A percentile compares a stretch with the other conserved stretches of the same genome.
Evolutionary conservation across 1,284 basidiomycete species (phyloP).

Genomic region (Rhodotorula sp.): DNA sequence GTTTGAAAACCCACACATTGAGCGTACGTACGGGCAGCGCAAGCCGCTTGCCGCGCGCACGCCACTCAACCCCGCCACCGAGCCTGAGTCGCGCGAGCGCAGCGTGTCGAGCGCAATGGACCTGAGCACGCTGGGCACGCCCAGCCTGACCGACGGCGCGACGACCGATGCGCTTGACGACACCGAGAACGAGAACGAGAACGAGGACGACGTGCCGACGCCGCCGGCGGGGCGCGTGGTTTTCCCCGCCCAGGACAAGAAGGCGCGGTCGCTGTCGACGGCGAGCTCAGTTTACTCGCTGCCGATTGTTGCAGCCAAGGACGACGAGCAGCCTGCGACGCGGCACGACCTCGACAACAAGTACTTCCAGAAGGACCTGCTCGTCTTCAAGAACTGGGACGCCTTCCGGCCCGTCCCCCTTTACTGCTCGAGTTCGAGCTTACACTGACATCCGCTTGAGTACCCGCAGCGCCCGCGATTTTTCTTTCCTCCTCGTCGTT

Average conservation of each 20-base stretch:
- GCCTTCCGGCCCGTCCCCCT: conserved; percentile 66
- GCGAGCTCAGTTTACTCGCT: background rate
- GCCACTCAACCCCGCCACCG: background rate
- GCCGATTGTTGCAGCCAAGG: background rate
- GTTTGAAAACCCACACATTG: conserved; percentile 98
- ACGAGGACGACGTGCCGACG: background rate
- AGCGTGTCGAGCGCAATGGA: conserved; percentile 58
- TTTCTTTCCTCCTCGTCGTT: conserved; percentile 59
- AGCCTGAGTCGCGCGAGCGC: conserved; percentile 33
- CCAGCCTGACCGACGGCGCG: conserved; percentile 50
- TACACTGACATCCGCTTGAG: background rate
- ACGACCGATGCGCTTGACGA: conserved; percentile 67
- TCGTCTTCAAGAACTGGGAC: conserved; percentile 81
- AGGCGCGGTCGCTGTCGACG: background rate
- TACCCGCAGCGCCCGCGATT: conserved; percentile 54
- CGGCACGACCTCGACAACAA: conserved; percentile 87
- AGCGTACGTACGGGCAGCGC: conserved; percentile 77
- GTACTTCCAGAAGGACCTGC: conserved; percentile 86
- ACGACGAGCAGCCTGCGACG: conserved; percentile 53
- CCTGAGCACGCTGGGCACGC: conserved; percentile 67
- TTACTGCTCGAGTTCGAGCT: background rate
- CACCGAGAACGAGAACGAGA: conserved; percentile 43
- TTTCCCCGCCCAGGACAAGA: background rate
- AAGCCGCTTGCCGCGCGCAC: conserved; percentile 77
- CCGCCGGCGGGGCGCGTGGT: background rate